Base-by-base conservation (phyloP, 1,284 basidiomycete species). In the Cryptococcus wingfieldii region DNA sequence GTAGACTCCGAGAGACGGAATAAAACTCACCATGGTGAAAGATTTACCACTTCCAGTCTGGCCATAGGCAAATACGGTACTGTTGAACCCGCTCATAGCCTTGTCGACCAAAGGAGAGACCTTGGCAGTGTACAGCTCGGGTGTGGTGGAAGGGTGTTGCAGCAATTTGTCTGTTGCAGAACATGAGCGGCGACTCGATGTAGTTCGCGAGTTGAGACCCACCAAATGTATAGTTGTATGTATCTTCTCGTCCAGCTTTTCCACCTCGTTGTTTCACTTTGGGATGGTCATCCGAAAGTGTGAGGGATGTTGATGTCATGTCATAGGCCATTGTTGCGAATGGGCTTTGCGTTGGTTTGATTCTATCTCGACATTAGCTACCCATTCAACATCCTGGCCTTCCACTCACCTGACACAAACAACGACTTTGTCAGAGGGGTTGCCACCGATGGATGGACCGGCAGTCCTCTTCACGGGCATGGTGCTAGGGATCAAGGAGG, bases 51-150 rank as follows among this genome's bases (percentile, higher is more conserved):
- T 75, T 3, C 78, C 79, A 10, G 79, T 80, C 50, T 79, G 77
- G 38, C 79, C 78, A 47, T 79, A 78, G 53, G 76, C 76, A 61
- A 80, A 80, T 45, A 79, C 79, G 1, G 81, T 82, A 41, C 77
- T 80, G 66, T 83, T 83, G 76, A 80, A 83, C 0, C 82, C 82
- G 16, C 79, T 79, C 76, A 82, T 80, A 0, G 80, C 79, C 28
- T 79, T 79, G 9, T 76, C 67, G 1, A 83, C 79, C 10, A 83
- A 67, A 0, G 79, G 79, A 0, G 77, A 69, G 43, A 83, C 78
- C 63, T 80, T 77, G 7, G 62, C 57, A n/a, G 71, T 64, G 62
- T 82, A 83, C 5, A 81, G 68, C 10, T 74, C 68, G 3, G 68
- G 64, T 0, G 79, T 81, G 0, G 67, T 69, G 0, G 65, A 65